Evolutionary conservation across 345 rosid genomes (phyloP).

Genomic region (Sapria himalayana): DNA sequence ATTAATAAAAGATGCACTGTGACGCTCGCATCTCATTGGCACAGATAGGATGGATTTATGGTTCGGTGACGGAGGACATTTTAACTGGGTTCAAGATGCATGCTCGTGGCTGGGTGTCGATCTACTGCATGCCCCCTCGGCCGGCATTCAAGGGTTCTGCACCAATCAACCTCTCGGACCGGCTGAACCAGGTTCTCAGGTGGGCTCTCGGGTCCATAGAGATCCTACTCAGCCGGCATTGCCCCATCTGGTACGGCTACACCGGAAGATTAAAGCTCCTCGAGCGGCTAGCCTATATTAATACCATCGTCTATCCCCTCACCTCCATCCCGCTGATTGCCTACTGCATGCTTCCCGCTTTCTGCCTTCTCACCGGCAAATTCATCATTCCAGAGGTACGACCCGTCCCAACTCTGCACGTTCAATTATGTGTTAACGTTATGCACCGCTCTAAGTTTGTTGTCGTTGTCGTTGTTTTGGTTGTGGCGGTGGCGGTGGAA

Average conservation of each 20-base stretch:
- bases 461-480: constrained; percentile 5
- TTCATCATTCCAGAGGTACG: constrained; percentile 93
- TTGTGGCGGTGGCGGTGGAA: too few species aligned
- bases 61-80: constrained; percentile 98
- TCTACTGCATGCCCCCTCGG: constrained; percentile 97
- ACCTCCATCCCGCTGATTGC: constrained; percentile 88
- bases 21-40: too few species aligned
- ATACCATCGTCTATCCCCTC: constrained; percentile 88
- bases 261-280: constrained; percentile 54
- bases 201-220: constrained; percentile 99
- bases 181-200: constrained; percentile 95
- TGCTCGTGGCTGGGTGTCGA: constrained; percentile 96
- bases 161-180: constrained; percentile 98
- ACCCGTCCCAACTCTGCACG: too few species aligned
- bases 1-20: too few species aligned
- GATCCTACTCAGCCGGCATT: constrained; percentile 92
- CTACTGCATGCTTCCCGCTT: constrained; percentile 83
- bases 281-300: constrained; percentile 89
- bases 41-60: constrained; percentile 98
- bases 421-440: neutral
- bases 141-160: constrained; percentile 99
- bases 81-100: constrained; percentile 99
- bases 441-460: neutral
- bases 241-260: constrained; percentile 98
- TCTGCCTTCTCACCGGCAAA: constrained; percentile 82